Base-by-base conservation (phyloP, 2,329 filamentous ascomycete genomes). In the Dothistroma septosporum region DNA sequence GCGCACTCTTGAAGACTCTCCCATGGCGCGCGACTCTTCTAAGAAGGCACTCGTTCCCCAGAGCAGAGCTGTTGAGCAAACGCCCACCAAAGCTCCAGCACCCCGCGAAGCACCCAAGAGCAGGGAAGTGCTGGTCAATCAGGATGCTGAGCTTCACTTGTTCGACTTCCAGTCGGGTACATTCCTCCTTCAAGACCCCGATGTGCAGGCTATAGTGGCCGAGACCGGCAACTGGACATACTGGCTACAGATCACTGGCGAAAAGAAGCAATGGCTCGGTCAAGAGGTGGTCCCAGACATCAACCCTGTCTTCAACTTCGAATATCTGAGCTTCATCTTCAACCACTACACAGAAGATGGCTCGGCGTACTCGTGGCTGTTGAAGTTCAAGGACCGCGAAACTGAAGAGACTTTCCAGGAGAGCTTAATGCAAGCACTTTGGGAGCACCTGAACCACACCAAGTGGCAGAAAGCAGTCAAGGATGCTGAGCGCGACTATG, bases 261-360 rank as follows among this genome's bases (percentile, higher is more conserved):
- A 85, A 44, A 85, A 90, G 35, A 87, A 86, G 70, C 87, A 92
- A 57, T 97, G 92, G 91, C 80, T 99, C 2, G 92, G 92, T 22
- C 90, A 96, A 66, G 84, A 88, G 2, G 86, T 99, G 32, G 82
- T 92, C 32, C 88, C 91, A 7, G 94, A 99, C 68, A 91, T 97
- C 76, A 97, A 97, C 70, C 94, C 94, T 0, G 92, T 99, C 21
- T 99, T 97, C 81, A 97, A 97, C 77, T 97, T 97, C 67, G 94
- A 99, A 75, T 97, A 93, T 70, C 82, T 96, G n/a, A 97, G 93
- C 0, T 97, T 97, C 74, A 97, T 99, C 71, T 99, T 99, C 83
- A 99, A 99, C 72, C 92, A 97, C 74, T 97, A 96, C 74, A 85
- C 89, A 14, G 83, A 87, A 37, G 91, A 97, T 75, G 91, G 92